Base-by-base conservation (phyloP, 257 asterid species). In the Fraxinus quadrangulata region DNA sequence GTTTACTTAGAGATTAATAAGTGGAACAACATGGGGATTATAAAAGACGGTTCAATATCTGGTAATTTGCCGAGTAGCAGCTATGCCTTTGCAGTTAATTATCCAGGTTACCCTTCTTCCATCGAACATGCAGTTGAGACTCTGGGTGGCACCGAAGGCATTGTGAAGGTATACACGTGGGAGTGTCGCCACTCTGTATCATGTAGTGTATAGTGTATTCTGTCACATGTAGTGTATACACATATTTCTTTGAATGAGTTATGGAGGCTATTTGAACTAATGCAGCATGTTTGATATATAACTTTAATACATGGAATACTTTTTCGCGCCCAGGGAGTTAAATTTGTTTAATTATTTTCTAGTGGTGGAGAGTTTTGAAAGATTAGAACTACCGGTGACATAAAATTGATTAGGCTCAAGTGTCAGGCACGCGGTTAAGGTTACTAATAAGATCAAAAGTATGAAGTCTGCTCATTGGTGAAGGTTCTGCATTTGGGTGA, bases 21-120 rank as follows among this genome's bases (percentile, higher is more conserved):
- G 69, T 30, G 28, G 69, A 23, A 14, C 33, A 63, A 12, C 21
- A 94, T 94, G 99, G 97, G 95, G 49, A 51, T 90, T 21, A 85
- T 95, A 33, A 79, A 89, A 74, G 90, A 89, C 14, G 96, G 98
- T 54, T 84, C 93, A 14, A 85, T 93, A 67, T 89, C 94, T 8
- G 99, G 99, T 31, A 80, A 67, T 51, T 78, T 93, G 31, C 96
- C 96, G 0, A 83, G 80, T 67, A 81, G 70, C 82, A 76, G 81
- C 9, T 76, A 85, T 19, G 87, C 78, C 61, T 95, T 95, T 81
- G 89, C 86, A 33, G 92, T 93, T 80, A 87, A 91, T 85, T 93
- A 93, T 81, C 99, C 99, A 6, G 99, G 96, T 72, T 95, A 95
- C 72, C 92, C 99, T 85, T 90, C 98, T 78, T 92, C 99, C 13